Evolutionary conservation across 371 early-diverging fungal genomes (phyloP), one percentile per base, ranked within the genome.

Genomic region (Apophysomyces sp.): DNA sequence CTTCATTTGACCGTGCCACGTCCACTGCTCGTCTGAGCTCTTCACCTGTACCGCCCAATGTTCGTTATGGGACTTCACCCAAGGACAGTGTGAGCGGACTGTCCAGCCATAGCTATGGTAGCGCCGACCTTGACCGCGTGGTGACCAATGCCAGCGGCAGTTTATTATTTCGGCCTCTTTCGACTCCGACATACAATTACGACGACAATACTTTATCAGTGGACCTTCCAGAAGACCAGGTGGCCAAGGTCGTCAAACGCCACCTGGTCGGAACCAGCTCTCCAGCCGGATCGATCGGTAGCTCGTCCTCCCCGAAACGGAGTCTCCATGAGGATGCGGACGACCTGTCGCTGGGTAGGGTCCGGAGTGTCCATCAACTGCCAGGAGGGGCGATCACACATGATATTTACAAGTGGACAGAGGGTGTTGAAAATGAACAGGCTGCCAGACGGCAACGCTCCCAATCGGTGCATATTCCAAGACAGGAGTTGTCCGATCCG

Each of bases 381-480:
- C 78, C 68, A 0, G 83, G 83, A 11, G 85, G 77, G 13, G 74
- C 78, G 7, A 77, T 79, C 12, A 77, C 84, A 0, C 77, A 84
- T 36, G 84, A 83, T 41, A 80, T 86, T 16, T 86, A 86, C 66
- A 86, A 86, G 60, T 86, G 86, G 86, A 61, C 81, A 6, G 78
- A 78, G 29, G 57, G 55, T 7, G 65, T 69, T 0, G 73, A 77
- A 21, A 69, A 71, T 11, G 76, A 71, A 39, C 72, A 63, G n/a
- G 36, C 36, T 21, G 58, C 63, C n/a, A 71, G 73, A 16, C 65
- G 56, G 39, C 74, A 81, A 44, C 69, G 81, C 3, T 76, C 81
- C 1, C 66, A 69, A 52, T 81, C 81, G 3, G 29, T 81, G 9
- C 55, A 57, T 29, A 52, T 72, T 2, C 61, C 68, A 8, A 59